These are phyloP conservation scores for Fusarium odoratissimum DNA, from an alignment of 2,329 filamentous ascomycete genomes.

Conservation along the genomic window DNA sequence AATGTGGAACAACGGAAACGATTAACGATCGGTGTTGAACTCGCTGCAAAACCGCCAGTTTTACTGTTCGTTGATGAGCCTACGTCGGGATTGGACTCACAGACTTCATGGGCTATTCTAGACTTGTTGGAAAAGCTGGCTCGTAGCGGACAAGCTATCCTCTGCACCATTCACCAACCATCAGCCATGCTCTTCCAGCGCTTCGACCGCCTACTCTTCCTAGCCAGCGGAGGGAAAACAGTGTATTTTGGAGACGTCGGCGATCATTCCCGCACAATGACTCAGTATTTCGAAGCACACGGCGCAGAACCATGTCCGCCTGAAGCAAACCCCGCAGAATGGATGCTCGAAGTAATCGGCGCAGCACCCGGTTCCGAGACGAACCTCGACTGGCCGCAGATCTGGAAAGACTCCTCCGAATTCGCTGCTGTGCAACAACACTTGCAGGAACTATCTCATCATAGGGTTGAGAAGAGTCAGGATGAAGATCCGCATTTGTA, in stretches of 20 bases:
- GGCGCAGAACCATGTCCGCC: constrained; percentile 64
- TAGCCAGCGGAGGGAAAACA: constrained; percentile 70
- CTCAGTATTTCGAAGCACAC: constrained; percentile 71
- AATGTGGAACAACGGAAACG: constrained; percentile 70
- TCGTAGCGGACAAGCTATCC: constrained; percentile 59
- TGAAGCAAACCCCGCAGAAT: constrained; percentile 74
- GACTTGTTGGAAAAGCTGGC: constrained; percentile 69
- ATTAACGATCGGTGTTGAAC: constrained; percentile 67
- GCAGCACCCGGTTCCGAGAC: constrained; percentile 62
- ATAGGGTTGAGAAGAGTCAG: background rate
- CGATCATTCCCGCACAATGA: constrained; percentile 62
- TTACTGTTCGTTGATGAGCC: constrained; percentile 70
- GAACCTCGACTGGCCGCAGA: constrained; percentile 52
- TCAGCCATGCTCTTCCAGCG: constrained; percentile 60
- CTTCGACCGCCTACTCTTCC: constrained; percentile 69
- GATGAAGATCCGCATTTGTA: constrained; percentile 35
- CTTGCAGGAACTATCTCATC: constrained; percentile 42
- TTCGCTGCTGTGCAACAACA: constrained; percentile 48
- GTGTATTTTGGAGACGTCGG: constrained; percentile 76
- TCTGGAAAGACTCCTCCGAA: constrained; percentile 52
- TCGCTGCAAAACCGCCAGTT: constrained; percentile 64
- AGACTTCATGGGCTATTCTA: constrained; percentile 70
- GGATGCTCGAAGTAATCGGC: constrained; percentile 66
- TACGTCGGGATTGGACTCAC: constrained; percentile 67
- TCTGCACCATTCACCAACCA: constrained; percentile 65